phyloP scores from a whole-genome alignment of 805 yeast species.

The Pichia sporocuriosa region DNA sequence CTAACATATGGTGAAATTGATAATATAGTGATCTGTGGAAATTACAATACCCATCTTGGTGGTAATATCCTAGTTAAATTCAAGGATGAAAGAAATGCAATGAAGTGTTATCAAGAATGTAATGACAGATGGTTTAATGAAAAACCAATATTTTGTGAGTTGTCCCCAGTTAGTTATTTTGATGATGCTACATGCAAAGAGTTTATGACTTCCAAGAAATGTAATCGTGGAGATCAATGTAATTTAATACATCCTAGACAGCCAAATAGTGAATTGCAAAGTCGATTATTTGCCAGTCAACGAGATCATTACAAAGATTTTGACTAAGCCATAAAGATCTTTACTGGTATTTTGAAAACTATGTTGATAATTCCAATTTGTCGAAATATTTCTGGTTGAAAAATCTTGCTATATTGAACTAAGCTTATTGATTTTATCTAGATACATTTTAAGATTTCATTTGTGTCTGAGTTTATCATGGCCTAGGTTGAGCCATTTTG shows the following conservation, averaged over 20 bases:
- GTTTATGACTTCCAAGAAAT: conserved; percentile 46
- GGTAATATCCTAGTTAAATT: conserved; percentile 82
- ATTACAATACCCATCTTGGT: conserved; percentile 70
- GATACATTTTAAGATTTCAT: too few species aligned
- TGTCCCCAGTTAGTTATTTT: conserved; percentile 67
- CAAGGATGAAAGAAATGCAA: conserved; percentile 48
- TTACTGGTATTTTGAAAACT: too few species aligned
- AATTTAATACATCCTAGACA: conserved; percentile 76
- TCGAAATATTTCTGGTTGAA: too few species aligned
- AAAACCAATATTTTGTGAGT: conserved; percentile 71
- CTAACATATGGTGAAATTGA: conserved; percentile 43
- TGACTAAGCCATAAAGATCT: too few species aligned
- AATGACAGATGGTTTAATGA: conserved; percentile 79
- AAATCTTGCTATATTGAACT: too few species aligned
- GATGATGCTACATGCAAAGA: conserved; percentile 71
- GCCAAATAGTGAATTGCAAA: conserved; percentile 35
- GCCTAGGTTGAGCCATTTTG: too few species aligned
- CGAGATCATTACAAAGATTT: conserved; percentile 7
- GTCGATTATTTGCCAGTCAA: conserved; percentile 18
- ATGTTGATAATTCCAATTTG: too few species aligned
- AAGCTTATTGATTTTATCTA: too few species aligned
- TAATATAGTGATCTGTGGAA: conserved; percentile 71
- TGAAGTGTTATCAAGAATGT: conserved; percentile 49
- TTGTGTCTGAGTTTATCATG: too few species aligned
- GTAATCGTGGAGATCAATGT: conserved; percentile 79